These are phyloP conservation scores for Ilex aquifolium DNA, from an alignment of 257 asterid genomes.

Conservation along the genomic window DNA sequence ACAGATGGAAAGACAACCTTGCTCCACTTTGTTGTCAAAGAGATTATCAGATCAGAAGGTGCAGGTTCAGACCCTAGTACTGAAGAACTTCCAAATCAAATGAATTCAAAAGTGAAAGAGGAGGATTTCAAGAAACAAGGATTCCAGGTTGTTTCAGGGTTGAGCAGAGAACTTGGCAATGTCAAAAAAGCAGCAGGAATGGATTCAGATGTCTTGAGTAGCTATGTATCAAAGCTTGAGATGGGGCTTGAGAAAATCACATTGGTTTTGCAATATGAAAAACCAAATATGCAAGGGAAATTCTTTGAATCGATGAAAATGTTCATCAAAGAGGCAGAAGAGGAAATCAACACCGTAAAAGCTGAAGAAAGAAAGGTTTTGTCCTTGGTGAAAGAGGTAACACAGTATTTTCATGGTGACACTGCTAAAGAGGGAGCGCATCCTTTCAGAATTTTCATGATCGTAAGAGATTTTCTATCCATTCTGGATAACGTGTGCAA, in stretches of 20 bases:
- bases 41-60: conserved; percentile 81
- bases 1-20: conserved; percentile 92
- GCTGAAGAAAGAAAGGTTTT: conserved; percentile 56
- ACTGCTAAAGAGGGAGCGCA: conserved; percentile 95
- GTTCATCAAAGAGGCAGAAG: conserved; percentile 62
- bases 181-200: conserved; percentile 85
- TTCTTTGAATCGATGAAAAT: conserved; percentile 67
- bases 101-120: conserved; percentile 34
- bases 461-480: conserved; percentile 79
- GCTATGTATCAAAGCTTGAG: conserved; percentile 84
- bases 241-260: conserved; percentile 76
- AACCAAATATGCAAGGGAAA: conserved; percentile 43
- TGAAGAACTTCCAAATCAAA: conserved; percentile 22
- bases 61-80: conserved; percentile 33
- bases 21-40: conserved; percentile 97
- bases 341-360: conserved; percentile 50
- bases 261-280: conserved; percentile 48
- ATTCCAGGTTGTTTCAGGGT: conserved; percentile 68
- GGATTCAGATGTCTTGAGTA: conserved; percentile 90
- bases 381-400: conserved; percentile 67
- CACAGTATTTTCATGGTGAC: conserved; percentile 90
- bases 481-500: conserved; percentile 76
- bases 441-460: conserved; percentile 80
- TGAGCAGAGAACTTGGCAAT: conserved; percentile 70
- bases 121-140: conserved; percentile 81